A percentile compares a stretch with the other conserved stretches of the same genome.
Conservation (phyloP, 306 rosid species). For the Vigna nakashimae region DNA sequence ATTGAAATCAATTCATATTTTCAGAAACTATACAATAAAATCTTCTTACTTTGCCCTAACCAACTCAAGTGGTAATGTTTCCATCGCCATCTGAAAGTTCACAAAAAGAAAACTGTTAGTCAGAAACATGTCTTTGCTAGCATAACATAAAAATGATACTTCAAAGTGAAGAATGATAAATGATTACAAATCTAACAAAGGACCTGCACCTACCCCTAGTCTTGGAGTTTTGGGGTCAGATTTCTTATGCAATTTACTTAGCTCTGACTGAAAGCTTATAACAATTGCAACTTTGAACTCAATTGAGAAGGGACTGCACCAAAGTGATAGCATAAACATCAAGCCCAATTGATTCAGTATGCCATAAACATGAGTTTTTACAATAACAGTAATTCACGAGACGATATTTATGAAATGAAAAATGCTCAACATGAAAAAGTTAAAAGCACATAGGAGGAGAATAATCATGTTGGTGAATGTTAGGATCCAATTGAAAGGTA, state of each 20-base stretch:
- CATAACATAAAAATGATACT: conserved; percentile 29
- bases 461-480: neutral
- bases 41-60: conserved; percentile 60
- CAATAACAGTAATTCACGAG: neutral
- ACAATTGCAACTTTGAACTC: conserved; percentile 82
- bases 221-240: conserved; percentile 84
- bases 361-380: conserved; percentile 8
- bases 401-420: conserved; percentile 18
- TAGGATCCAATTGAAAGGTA: too few species aligned
- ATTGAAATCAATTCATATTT: conserved; percentile 11
- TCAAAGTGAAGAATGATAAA: conserved; percentile 17
- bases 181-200: conserved; percentile 19
- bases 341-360: conserved; percentile 6
- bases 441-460: neutral
- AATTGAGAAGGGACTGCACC: conserved; percentile 87
- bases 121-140: neutral
- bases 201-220: conserved; percentile 72
- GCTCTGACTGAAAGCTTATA: conserved; percentile 78
- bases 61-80: conserved; percentile 85
- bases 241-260: conserved; percentile 70
- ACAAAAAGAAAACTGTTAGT: conserved; percentile 23
- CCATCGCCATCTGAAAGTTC: conserved; percentile 77
- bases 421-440: neutral
- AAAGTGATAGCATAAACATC: conserved; percentile 34
- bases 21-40: conserved; percentile 5